Base-by-base conservation (phyloP, 768 basidiomycete genomes). In the Tricholoma furcatifolium region DNA sequence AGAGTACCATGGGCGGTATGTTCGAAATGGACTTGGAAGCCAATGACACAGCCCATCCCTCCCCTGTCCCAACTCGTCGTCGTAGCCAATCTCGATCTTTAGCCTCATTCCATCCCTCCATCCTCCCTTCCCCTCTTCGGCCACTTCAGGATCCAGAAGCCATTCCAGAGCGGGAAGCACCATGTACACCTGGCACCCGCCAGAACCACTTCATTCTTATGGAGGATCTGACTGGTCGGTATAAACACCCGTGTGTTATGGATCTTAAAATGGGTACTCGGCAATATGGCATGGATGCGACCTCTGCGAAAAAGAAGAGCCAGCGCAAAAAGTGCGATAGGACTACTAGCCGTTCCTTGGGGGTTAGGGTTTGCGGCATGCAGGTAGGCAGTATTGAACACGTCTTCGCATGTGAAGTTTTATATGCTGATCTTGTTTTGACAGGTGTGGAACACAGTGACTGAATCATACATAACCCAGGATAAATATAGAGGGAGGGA, bases 181-280 rank as follows among this genome's bases (percentile, higher is more conserved):
- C 60, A 11, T 72, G 80, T 47, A 70, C 75, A 31, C 67, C 76
- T 43, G 73, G 88, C 43, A 85, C 93, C 6, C 84, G 96, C 11
- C 95, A 97, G 69, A 94, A 97, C 65, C 90, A 98, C 67, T 99
- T 98, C 65, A 97, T 99, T 62, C 80, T 98, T 60, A 97, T 99
- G 94, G 97, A 99, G 70, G 97, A 99, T 65, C 75, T 99, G 43
- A 99, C 97, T 2, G 97, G 97, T 21, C 77, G 89, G 31, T 70
- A 97, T 64, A 95, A 90, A 70, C 82, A 81, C 45, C 91, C 97
- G 8, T 99, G 97, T 64, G 96, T 99, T 38, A 82, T 98, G 63
- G 97, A 99, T 70, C 75, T 99, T 62, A 99, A 99, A 77, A 98
- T 98, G 97, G 97, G 97, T n/a, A 98, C 95, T 27, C 79, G 97